Evolutionary conservation across 495 filamentous ascomycete genomes (phyloP).

Genomic region (Penicilliopsis zonata): DNA sequence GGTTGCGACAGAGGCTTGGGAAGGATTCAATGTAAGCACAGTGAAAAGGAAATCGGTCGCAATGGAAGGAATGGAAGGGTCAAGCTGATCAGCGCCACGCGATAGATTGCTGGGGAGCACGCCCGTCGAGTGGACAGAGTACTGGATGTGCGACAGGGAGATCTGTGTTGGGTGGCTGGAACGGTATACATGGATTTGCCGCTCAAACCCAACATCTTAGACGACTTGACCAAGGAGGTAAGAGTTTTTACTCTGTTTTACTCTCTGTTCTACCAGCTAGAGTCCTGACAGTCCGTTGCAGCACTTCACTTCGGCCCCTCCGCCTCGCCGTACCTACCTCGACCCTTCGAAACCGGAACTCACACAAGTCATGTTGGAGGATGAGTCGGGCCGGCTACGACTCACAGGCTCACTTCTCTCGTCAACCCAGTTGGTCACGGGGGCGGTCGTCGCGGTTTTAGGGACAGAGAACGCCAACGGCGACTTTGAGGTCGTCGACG

Average conservation of each 20-base stretch:
- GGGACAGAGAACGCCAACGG: slow-evolving; percentile 88
- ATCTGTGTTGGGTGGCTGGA: slow-evolving; percentile 89
- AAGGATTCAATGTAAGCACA: slow-evolving; percentile 46
- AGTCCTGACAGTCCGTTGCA: slow-evolving; percentile 13
- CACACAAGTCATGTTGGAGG: slow-evolving; percentile 74
- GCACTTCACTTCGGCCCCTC: slow-evolving; percentile 81
- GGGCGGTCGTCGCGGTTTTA: slow-evolving; percentile 80
- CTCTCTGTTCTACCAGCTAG: slow-evolving; percentile 5
- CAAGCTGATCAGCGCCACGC: too few relatives aligned
- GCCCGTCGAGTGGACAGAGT: slow-evolving; percentile 71
- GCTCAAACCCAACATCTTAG: slow-evolving; percentile 91
- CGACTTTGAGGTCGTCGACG: slow-evolving; percentile 83
- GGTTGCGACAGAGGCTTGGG: slow-evolving; percentile 64
- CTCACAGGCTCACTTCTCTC: slow-evolving; percentile 58
- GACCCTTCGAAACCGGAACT: slow-evolving; percentile 30
- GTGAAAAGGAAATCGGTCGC: not conserved
- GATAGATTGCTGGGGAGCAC: slow-evolving; percentile 61
- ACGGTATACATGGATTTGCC: slow-evolving; percentile 97
- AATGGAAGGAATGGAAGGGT: too few relatives aligned
- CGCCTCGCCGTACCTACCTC: slow-evolving; percentile 65
- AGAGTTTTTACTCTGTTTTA: slow-evolving; percentile 11
- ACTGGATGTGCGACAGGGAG: slow-evolving; percentile 88
- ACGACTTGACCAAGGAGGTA: slow-evolving; percentile 88
- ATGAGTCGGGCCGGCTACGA: slow-evolving; percentile 86
- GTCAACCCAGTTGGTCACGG: slow-evolving; percentile 67